These are phyloP conservation scores for Pyricularia sp. DNA, from an alignment of 2,329 filamentous ascomycete genomes.

Conservation along the genomic window DNA sequence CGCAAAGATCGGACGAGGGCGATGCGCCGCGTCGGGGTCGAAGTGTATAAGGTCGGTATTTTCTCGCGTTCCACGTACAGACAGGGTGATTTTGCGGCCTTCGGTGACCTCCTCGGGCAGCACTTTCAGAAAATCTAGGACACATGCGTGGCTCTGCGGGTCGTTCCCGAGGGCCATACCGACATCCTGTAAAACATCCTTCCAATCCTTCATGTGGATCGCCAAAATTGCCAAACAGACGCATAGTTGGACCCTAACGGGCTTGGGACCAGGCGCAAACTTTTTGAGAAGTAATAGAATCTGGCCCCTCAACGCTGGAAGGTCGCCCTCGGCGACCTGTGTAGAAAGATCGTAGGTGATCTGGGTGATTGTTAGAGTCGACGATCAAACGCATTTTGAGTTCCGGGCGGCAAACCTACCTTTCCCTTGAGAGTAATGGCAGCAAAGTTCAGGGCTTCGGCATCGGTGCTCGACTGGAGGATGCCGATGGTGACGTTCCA, in stretches of 20 bases:
- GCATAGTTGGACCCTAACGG: constrained; percentile 82
- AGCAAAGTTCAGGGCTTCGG: constrained; percentile 87
- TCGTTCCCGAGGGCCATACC: constrained; percentile 69
- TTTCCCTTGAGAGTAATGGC: constrained; percentile 97
- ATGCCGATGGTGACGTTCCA: constrained; percentile 86
- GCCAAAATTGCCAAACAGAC: constrained; percentile 91
- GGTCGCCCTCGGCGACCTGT: constrained; percentile 69
- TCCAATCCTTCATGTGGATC: constrained; percentile 94
- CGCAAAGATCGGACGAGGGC: constrained; percentile 19
- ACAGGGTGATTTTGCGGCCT: constrained; percentile 97
- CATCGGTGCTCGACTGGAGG: constrained; percentile 69
- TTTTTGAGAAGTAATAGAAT: constrained; percentile 72
- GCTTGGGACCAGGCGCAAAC: constrained; percentile 74
- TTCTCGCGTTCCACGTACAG: constrained; percentile 70
- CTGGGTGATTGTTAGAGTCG: constrained; percentile 33
- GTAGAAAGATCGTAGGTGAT: constrained; percentile 89
- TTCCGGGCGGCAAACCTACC: constrained; percentile 40
- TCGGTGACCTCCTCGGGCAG: constrained; percentile 98
- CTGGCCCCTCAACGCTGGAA: constrained; percentile 72
- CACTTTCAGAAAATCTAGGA: constrained; percentile 93
- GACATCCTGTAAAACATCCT: constrained; percentile 78
- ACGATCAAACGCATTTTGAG: constrained; percentile 6
- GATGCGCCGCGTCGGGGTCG: constrained; percentile 17
- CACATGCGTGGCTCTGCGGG: constrained; percentile 71
- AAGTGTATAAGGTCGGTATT: constrained; percentile 32